Conservation (phyloP, 2,329 filamentous ascomycete genomes). For the Hypoxylon sp. region DNA sequence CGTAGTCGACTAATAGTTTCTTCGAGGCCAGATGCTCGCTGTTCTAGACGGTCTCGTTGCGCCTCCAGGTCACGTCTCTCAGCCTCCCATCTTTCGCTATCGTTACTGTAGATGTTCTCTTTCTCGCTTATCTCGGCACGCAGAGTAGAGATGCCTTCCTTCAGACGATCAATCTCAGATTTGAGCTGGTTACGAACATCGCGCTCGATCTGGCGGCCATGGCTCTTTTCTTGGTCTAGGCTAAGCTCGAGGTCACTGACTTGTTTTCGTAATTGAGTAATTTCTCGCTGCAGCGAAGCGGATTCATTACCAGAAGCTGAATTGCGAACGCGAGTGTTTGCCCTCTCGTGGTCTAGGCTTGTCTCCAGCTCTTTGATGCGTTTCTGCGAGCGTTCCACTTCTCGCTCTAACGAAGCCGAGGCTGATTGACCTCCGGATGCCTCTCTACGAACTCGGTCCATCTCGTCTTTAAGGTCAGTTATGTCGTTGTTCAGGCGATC, state of each 20-base stretch:
- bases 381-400: slow-evolving; percentile 41
- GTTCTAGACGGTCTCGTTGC: slow-evolving; percentile 74
- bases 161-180: slow-evolving; percentile 64
- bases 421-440: slow-evolving; percentile 42
- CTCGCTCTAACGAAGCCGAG: slow-evolving; percentile 42
- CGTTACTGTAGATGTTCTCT: slow-evolving; percentile 76
- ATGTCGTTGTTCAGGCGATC: slow-evolving; percentile 62
- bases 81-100: slow-evolving; percentile 78
- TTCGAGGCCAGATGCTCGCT: slow-evolving; percentile 75
- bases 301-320: slow-evolving; percentile 75
- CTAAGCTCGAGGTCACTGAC: slow-evolving; percentile 61
- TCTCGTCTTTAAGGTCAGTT: slow-evolving; percentile 59
- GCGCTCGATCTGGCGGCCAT: slow-evolving; percentile 70
- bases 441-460: slow-evolving; percentile 48
- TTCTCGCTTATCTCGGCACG: slow-evolving; percentile 75
- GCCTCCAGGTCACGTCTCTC: slow-evolving; percentile 73
- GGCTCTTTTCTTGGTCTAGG: slow-evolving; percentile 66
- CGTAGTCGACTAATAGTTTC: slow-evolving; percentile 77
- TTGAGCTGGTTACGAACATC: slow-evolving; percentile 67
- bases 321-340: slow-evolving; percentile 74
- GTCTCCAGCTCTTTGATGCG: slow-evolving; percentile 44
- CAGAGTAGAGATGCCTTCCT: slow-evolving; percentile 68
- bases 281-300: slow-evolving; percentile 71
- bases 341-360: slow-evolving; percentile 65
- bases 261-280: slow-evolving; percentile 62